These are phyloP conservation scores for Aspergillus tubingensis DNA, from an alignment of 2,329 filamentous ascomycete species.

Conservation along the genomic window DNA sequence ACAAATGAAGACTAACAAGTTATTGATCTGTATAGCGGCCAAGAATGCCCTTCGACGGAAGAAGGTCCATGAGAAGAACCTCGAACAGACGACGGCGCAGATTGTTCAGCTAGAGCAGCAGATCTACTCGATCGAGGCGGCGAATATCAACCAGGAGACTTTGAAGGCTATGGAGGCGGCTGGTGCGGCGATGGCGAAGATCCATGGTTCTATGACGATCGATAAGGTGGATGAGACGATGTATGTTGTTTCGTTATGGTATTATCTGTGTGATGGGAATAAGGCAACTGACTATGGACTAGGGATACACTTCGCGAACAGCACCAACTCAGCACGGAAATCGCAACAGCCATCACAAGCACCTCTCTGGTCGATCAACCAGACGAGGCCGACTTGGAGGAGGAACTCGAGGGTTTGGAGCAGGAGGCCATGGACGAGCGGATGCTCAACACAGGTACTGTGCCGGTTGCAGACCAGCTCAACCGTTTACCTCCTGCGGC, in stretches of 20 bases:
- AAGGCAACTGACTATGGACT: slow-evolving; percentile 3
- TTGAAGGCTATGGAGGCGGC: slow-evolving; percentile 92
- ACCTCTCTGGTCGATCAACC: slow-evolving; percentile 67
- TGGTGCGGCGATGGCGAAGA: slow-evolving; percentile 85
- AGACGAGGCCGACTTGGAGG: slow-evolving; percentile 84
- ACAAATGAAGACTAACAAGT: background rate
- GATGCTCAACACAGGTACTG: slow-evolving; percentile 85
- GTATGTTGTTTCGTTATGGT: slow-evolving; percentile 56
- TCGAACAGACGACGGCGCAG: slow-evolving; percentile 87
- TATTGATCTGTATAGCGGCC: slow-evolving; percentile 62
- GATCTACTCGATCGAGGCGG: slow-evolving; percentile 94
- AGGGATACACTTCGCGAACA: slow-evolving; percentile 92
- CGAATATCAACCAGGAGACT: slow-evolving; percentile 98
- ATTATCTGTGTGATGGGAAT: background rate
- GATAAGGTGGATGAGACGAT: slow-evolving; percentile 95
- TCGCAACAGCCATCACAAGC: slow-evolving; percentile 79
- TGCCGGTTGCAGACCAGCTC: slow-evolving; percentile 78
- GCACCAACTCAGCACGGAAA: slow-evolving; percentile 90
- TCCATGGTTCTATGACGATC: slow-evolving; percentile 85
- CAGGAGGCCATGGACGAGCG: slow-evolving; percentile 91
- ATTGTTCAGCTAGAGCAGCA: slow-evolving; percentile 92
- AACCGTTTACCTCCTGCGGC: slow-evolving; percentile 74
- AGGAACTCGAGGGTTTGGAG: slow-evolving; percentile 81
- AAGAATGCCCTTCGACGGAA: slow-evolving; percentile 89
- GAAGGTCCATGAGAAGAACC: slow-evolving; percentile 87